These are phyloP conservation scores for Geotrichum restrictum DNA, from an alignment of 1,139 yeast genomes.

Conservation along the genomic window DNA sequence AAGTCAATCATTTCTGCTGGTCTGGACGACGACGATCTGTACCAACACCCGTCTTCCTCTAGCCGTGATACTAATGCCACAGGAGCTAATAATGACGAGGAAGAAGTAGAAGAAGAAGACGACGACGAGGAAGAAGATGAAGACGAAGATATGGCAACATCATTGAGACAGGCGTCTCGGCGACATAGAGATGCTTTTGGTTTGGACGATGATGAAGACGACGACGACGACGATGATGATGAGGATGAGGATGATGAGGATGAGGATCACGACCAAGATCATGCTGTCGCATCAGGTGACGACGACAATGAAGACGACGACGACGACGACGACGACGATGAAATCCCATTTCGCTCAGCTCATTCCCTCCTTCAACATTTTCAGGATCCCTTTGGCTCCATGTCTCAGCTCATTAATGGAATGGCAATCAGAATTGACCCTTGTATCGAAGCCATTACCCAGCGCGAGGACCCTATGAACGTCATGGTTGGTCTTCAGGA, in stretches of 20 bases:
- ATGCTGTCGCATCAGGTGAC: conserved; percentile 31
- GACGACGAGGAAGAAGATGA: conserved; percentile 28
- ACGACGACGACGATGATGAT: conserved; percentile 28
- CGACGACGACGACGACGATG: conserved; percentile 16
- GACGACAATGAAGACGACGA: conserved; percentile 24
- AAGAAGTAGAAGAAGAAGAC: conserved; percentile 25
- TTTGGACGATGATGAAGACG: conserved; percentile 15
- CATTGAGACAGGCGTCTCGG: conserved; percentile 27
- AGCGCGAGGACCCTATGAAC: conserved; percentile 44
- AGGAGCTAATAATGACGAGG: conserved; percentile 32
- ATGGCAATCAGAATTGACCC: conserved; percentile 30
- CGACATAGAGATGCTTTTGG: conserved; percentile 23
- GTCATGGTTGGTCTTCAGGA: conserved; percentile 43
- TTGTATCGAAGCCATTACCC: conserved; percentile 32
- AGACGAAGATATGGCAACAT: conserved; percentile 27
- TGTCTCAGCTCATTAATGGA: conserved; percentile 26
- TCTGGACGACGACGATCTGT: conserved; percentile 28
- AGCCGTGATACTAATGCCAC: conserved; percentile 25
- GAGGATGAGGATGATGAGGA: conserved; percentile 19
- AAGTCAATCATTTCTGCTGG: background rate
- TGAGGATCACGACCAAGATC: conserved; percentile 30
- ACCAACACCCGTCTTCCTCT: conserved; percentile 9
- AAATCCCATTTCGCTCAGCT: conserved; percentile 27
- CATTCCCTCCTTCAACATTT: conserved; percentile 24
- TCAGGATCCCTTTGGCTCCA: conserved; percentile 17